Evolutionary conservation across 2,329 filamentous ascomycete genomes (phyloP).

Genomic region (Claviceps fusiformis): DNA sequence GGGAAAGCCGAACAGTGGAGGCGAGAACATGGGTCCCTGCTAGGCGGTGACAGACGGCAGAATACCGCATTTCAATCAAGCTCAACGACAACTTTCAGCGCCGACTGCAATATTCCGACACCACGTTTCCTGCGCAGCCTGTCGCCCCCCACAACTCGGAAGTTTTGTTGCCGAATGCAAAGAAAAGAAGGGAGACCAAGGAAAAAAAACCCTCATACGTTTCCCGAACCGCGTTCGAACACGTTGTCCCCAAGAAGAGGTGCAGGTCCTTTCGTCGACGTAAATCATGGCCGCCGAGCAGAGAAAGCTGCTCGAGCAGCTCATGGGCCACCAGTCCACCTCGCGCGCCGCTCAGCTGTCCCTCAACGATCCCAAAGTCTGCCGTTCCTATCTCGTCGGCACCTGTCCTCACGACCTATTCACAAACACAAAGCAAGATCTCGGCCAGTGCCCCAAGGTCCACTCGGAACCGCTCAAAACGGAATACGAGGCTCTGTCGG

Average conservation of each 20-base stretch:
- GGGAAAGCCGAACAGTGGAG: background rate
- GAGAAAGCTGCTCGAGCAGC: slow-evolving; percentile 95
- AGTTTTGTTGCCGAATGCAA: too few relatives aligned
- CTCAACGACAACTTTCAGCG: background rate
- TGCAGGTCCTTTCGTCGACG: background rate
- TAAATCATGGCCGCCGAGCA: slow-evolving; percentile 81
- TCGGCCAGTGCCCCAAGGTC: slow-evolving; percentile 76
- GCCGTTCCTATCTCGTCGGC: slow-evolving; percentile 83
- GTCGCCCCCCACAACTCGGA: background rate
- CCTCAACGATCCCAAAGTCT: slow-evolving; percentile 85
- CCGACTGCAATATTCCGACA: background rate
- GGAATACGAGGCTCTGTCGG: slow-evolving; percentile 67
- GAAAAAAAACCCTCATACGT: too few relatives aligned
- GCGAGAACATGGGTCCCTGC: slow-evolving; percentile 2
- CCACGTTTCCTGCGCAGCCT: background rate
- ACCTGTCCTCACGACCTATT: slow-evolving; percentile 98
- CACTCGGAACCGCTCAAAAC: slow-evolving; percentile 80
- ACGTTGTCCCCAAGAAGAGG: background rate
- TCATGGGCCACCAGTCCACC: slow-evolving; percentile 64
- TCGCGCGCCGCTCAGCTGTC: slow-evolving; percentile 70
- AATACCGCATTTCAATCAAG: background rate
- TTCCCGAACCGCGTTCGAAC: too few relatives aligned
- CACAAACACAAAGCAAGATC: slow-evolving; percentile 97
- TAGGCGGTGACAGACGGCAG: slow-evolving; percentile 11
- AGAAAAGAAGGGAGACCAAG: too few relatives aligned